A percentile compares a stretch with the other conserved stretches of the same genome.
Conservation (phyloP, 805 yeast species). For the Grigorovia jiainica region DNA sequence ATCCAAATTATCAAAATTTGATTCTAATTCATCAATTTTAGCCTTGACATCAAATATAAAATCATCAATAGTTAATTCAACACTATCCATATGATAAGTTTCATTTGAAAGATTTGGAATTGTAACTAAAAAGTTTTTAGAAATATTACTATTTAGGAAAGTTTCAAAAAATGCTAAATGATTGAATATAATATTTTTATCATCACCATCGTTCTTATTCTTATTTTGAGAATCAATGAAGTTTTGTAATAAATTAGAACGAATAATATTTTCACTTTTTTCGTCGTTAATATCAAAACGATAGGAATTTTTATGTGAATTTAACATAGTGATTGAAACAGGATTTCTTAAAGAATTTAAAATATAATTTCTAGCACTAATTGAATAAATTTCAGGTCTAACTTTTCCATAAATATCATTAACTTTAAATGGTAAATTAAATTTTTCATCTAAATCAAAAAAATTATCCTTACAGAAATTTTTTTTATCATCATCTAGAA, state of each 20-base stretch:
- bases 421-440: constrained; percentile 11
- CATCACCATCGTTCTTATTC: constrained; percentile 1
- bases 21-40: constrained; percentile 20
- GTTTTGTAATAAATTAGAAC: constrained; percentile 4
- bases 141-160: constrained; percentile 10
- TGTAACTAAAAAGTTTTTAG: constrained; percentile 8
- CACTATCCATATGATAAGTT: constrained; percentile 9
- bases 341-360: constrained; percentile 16
- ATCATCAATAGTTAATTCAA: constrained; percentile 15
- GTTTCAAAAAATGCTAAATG: constrained; percentile 11
- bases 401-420: constrained; percentile 12
- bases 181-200: constrained; percentile 14
- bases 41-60: constrained; percentile 21
- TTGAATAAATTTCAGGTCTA: constrained; percentile 26
- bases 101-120: constrained; percentile 9
- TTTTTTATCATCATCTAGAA: neutral
- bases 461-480: neutral
- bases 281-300: constrained; percentile 10
- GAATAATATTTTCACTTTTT: constrained; percentile 13
- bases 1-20: constrained; percentile 13
- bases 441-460: neutral
- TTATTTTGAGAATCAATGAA: constrained; percentile 1
- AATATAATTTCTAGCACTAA: constrained; percentile 22
- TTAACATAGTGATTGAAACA: constrained; percentile 19
- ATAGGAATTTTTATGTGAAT: constrained; percentile 12